These are phyloP conservation scores for Multifurca ochricompacta DNA, from an alignment of 768 basidiomycete species.

Conservation along the genomic window DNA sequence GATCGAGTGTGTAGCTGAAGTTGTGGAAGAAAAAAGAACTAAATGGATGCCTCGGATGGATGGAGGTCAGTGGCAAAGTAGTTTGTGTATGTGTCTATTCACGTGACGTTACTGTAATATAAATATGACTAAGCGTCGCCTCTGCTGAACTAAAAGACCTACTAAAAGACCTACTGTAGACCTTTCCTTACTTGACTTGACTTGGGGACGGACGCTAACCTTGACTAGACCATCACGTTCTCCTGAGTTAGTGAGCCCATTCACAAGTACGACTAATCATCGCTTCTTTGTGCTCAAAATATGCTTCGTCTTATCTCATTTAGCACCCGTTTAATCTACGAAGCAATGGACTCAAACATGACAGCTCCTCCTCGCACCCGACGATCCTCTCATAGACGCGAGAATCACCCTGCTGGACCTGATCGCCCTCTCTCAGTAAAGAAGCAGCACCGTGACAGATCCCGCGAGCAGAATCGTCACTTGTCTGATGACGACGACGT, in stretches of 20 bases:
- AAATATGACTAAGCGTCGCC: too few relatives aligned
- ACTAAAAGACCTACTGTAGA: too few relatives aligned
- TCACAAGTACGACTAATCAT: neutral
- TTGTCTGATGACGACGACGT: conserved; percentile 16
- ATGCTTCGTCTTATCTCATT: neutral
- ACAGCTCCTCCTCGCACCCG: neutral
- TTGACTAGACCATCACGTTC: neutral
- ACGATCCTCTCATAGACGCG: conserved; percentile 7
- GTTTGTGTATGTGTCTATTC: too few relatives aligned
- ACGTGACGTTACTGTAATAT: too few relatives aligned
- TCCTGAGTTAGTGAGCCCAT: neutral
- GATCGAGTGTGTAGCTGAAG: conserved; percentile 52
- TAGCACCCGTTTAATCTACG: neutral
- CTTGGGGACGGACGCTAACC: too few relatives aligned
- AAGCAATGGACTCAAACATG: conserved; percentile 6
- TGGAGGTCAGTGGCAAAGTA: too few relatives aligned
- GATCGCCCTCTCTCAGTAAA: conserved; percentile 11
- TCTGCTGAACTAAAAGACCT: too few relatives aligned
- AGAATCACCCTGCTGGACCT: neutral
- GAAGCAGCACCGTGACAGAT: conserved; percentile 6
- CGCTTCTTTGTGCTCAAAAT: neutral
- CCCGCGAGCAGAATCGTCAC: conserved; percentile 5
- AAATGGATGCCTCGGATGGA: too few relatives aligned
- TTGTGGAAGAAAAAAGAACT: conserved; percentile 16
- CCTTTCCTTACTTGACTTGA: too few relatives aligned